Base-by-base conservation (phyloP, 345 rosid species). In the Citrus mangshanensis region DNA sequence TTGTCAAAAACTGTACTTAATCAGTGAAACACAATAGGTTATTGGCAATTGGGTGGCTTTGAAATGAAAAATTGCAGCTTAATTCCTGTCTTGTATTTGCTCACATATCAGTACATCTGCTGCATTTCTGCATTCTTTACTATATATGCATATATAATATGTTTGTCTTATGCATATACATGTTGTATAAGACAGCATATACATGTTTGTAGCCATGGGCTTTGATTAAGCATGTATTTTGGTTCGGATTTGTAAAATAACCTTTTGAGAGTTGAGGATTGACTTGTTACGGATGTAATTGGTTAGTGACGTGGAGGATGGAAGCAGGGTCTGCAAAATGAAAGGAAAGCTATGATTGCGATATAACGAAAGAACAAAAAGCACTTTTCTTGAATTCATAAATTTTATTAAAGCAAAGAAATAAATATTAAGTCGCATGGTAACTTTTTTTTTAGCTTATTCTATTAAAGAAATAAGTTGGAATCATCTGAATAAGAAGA, bases 1-100 rank as follows among this genome's bases (percentile, higher is more conserved):
- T 79, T 93, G 92, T 40, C 89, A 92, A 73, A 96, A 91, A 76
- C 80, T 96, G 79, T 93, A 89, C 78, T 67, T 96, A 80, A 80
- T 88, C 68, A 76, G 79, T 73, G 86, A 88, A 86, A 82, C 80
- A 70, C 74, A 73, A 55, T 42, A 81, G 63, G 9, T 25, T 46
- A 2, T 7, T 34, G 21, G 35, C 22, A n/a, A 24, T 35, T 35
- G 37, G 37, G 37, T 35, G 37, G 37, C 37, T 35, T 35, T 35
- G 37, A 35, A 35, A 13, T 18, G 38, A 10, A 22, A 35, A n/a
- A 8, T 78, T 64, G 58, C 13, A 24, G 64, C 69, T 37, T 62
- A 37, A 6, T 67, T 60, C n/a, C 8, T 61, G 65, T 64, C 8
- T 8, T 24, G 30, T 2, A 5, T 13, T 12, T 74, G 6, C 51